Base-by-base conservation (phyloP, 306 rosid species). In the Vigna reflexopilosa region DNA sequence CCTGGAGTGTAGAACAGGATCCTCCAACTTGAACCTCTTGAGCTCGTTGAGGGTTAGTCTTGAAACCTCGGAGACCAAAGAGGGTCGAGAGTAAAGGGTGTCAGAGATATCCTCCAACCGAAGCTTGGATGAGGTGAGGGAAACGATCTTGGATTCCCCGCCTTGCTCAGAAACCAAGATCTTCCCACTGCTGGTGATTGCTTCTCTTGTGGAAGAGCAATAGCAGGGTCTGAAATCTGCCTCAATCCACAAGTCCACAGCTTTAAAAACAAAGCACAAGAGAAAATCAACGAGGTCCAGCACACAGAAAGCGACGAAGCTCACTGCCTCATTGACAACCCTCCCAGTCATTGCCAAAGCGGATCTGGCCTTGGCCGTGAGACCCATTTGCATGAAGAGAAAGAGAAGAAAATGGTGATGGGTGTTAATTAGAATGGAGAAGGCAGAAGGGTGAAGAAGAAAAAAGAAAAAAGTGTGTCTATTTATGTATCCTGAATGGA, bases 161-260 rank as follows among this genome's bases (percentile, higher is more conserved):
- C 93, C 97, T 70, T 93, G 86, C 36, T 96, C 93, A 0, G 98
- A 93, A 2, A 95, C 94, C 87, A 93, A 82, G 87, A 96, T 91
- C 77, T 91, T 86, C 2, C 97, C 99, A n/a, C 93, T 65, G 61
- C 84, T 69, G 0, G 93, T 77, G 28, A 89, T 93, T 83, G 88
- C 93, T 56, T 89, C 89, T n/a, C 88, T 89, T 9, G 90, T 64
- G 0, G 99, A 85, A 2, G 89, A 88, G 24, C 99, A 96, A 57
- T 96, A 96, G 36, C 99, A 96, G 1, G 96, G 88, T 78, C 89
- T 89, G 88, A 90, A 85, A 58, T 93, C 96, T 0, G 94, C 85
- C 45, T 93, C 98, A 9, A 93, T 24, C 73, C 90, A 73, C 86
- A 91, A 85, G 67, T 96, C 99, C 3, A 90, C 90, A 0, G 87